A percentile compares a stretch with the other conserved stretches of the same genome.
Conservation (phyloP, 1,284 basidiomycete species). For the Ceratobasidium sp. region DNA sequence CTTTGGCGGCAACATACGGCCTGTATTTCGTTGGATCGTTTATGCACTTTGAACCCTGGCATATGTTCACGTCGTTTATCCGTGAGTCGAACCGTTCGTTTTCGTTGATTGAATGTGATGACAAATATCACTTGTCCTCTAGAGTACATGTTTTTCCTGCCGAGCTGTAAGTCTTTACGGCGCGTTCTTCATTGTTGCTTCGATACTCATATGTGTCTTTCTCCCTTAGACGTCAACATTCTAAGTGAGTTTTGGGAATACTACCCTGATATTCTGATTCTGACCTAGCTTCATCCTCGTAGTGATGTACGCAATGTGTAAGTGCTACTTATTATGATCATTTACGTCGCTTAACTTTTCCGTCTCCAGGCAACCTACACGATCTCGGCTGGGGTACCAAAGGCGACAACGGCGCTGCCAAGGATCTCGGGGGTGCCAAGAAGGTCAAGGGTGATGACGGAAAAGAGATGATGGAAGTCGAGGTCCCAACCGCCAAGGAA, state of each 20-base stretch:
- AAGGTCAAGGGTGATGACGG: constrained; percentile 86
- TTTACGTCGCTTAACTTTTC: background rate
- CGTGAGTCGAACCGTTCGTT: constrained; percentile 53
- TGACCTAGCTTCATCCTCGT: constrained; percentile 15
- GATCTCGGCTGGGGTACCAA: constrained; percentile 95
- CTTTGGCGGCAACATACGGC: constrained; percentile 86
- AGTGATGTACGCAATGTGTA: constrained; percentile 94
- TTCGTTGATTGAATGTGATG: no score
- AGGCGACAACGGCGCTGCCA: constrained; percentile 86
- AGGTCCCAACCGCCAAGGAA: constrained; percentile 81
- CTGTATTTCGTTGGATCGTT: constrained; percentile 88
- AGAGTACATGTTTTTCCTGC: constrained; percentile 82
- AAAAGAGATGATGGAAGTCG: constrained; percentile 87
- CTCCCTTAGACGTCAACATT: constrained; percentile 81
- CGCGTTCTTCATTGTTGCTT: constrained; percentile 54
- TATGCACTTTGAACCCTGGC: constrained; percentile 75
- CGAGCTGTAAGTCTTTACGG: constrained; percentile 66
- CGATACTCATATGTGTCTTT: constrained; percentile 36
- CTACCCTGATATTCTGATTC: background rate
- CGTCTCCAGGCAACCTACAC: constrained; percentile 59
- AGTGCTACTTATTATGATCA: constrained; percentile 55
- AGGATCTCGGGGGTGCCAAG: constrained; percentile 90
- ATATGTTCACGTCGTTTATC: constrained; percentile 71
- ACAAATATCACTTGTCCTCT: no score
- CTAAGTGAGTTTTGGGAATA: constrained; percentile 64